Base-by-base conservation (phyloP, 1,284 basidiomycete genomes). In the Microbotryum scabiosae region DNA sequence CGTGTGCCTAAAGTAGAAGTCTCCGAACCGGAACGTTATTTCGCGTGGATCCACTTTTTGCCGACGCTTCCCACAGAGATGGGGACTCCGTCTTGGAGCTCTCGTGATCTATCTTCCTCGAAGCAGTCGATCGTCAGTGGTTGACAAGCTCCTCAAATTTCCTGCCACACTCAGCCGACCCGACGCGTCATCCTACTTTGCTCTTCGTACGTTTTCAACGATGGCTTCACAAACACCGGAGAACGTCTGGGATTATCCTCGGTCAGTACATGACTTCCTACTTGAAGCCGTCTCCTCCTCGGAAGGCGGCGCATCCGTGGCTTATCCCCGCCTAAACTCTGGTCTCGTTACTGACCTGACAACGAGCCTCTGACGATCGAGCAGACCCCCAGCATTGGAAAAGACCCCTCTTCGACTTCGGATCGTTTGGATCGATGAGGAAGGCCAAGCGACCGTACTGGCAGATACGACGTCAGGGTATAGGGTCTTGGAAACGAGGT, bases 191-290 rank as follows among this genome's bases (percentile, higher is more conserved):
- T 16, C 36, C 12, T 41, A 16, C 36, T 12, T 41, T 18, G 1
- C 36, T 16, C 36, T 16, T 41, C 16, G 36, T 18, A 12, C 36
- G 14, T 41, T 12, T 41, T 41, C 36, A 0, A 41, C 16, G 36
- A 16, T 41, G 36, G 36, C 36, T 12, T 18, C 36, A 41, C 36
- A 41, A 41, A 41, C 36, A 4, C 36, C 36, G 7, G 75, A 76
- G 62, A 73, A 74, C 56, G 74, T 74, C 4, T 75, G 74, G 73
- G 64, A 69, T 23, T 76, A 75, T 57, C 75, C 75, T 8, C 63
- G 75, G 18, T 52, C 20, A 25, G 26, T 30, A 14, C n/a, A n/a
- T 0, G 14, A 5, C 20, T 25, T 52, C 26, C 12, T 0, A 23
- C 26, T 21, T 49, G 14, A 1, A 23, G n/a, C 12, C 6, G 12